A percentile compares a stretch with the other conserved stretches of the same genome.
These are phyloP conservation scores for Aspergillus fijiensis DNA, from an alignment of 2,329 filamentous ascomycete genomes.

Conservation along the genomic window DNA sequence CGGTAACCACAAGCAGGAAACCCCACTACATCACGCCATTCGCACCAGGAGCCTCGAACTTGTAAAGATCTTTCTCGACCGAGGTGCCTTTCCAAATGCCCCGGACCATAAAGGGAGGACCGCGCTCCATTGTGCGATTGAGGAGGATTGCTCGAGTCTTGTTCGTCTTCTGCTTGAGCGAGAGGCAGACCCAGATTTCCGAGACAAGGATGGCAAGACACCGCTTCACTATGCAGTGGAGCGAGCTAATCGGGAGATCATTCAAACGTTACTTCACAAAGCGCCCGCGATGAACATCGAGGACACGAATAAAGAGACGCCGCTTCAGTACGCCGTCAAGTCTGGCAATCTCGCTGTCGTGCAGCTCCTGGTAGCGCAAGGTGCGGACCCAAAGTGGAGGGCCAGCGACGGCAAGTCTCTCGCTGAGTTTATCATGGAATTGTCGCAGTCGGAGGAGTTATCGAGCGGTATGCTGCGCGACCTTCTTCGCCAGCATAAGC, in stretches of 20 bases:
- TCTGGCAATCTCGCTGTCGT: neutral
- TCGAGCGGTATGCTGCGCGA: neutral
- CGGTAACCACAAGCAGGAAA: neutral
- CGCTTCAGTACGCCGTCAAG: conserved; percentile 4
- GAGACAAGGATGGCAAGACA: neutral
- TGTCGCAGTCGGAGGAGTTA: neutral
- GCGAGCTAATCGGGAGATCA: neutral
- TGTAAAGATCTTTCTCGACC: neutral
- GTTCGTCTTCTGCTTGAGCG: neutral
- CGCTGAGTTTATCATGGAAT: neutral
- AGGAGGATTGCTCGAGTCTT: neutral
- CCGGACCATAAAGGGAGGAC: neutral
- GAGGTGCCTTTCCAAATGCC: neutral
- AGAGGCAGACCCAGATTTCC: neutral
- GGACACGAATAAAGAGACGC: neutral
- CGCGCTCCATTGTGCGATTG: neutral
- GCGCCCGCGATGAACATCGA: neutral
- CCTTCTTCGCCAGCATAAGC: neutral
- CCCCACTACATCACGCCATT: neutral
- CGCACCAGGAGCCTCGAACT: neutral
- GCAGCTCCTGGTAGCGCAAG: neutral
- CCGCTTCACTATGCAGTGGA: neutral
- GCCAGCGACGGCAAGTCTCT: neutral
- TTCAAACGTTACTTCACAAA: neutral
- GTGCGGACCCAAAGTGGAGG: neutral